phyloP scores from a whole-genome alignment of 148 eudicot species.

The Linanthus parryae region DNA sequence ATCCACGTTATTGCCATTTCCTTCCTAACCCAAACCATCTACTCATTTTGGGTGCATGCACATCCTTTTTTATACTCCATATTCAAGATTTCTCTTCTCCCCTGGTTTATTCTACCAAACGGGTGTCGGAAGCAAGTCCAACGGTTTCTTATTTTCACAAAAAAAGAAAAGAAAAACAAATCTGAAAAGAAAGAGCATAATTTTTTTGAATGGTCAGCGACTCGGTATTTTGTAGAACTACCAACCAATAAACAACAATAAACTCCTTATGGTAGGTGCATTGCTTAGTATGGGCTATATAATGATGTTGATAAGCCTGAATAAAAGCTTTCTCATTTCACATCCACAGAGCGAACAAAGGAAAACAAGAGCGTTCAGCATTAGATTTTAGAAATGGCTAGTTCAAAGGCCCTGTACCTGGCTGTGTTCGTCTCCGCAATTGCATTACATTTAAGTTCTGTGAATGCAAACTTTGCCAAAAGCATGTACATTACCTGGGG shows the following conservation, averaged over 20 bases:
- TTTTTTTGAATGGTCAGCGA: no score
- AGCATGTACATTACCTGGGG: conserved; percentile 34
- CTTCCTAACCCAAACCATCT: no score
- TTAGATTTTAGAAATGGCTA: conserved; percentile 25
- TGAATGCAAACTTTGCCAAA: conserved; percentile 18
- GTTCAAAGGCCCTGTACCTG: conserved; percentile 10
- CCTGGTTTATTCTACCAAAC: no score
- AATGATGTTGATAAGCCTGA: conserved; percentile 8
- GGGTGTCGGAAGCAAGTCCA: no score
- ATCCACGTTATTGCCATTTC: conserved; percentile 8
- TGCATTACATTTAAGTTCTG: conserved; percentile 21
- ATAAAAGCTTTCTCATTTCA: conserved; percentile 2
- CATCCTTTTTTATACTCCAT: no score
- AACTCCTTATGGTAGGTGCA: not conserved
- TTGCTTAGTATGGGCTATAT: conserved; percentile 18
- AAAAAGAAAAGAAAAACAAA: no score
- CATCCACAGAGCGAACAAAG: not conserved
- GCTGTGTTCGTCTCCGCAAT: conserved; percentile 17
- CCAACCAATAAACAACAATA: not conserved
- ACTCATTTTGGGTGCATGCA: no score
- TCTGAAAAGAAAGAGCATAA: no score
- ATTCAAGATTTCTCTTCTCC: no score
- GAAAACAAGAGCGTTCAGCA: not conserved
- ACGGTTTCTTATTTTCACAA: no score
- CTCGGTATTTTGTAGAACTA: no score